These are phyloP conservation scores for Metschnikowia santaceciliae DNA, from an alignment of 805 yeast genomes.

Conservation along the genomic window DNA sequence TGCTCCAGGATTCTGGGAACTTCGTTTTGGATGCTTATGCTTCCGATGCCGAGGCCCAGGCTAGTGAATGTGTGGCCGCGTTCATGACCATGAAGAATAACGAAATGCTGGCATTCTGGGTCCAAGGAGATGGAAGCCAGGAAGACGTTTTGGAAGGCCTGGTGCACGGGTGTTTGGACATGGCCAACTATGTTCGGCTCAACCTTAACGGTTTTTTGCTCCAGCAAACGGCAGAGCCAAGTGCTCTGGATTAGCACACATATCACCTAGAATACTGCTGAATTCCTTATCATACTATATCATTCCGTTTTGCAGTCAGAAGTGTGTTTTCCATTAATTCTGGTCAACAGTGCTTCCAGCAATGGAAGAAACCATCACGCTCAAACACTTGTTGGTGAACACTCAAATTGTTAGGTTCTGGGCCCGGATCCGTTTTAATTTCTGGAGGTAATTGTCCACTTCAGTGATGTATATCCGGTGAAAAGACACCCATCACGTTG, in stretches of 20 bases:
- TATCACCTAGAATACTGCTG: too few species aligned
- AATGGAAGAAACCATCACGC: too few species aligned
- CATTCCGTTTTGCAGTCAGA: too few species aligned
- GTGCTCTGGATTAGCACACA: background rate
- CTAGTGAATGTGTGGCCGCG: slow-evolving; percentile 35
- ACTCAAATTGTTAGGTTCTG: too few species aligned
- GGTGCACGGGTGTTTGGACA: slow-evolving; percentile 42
- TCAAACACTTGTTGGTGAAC: too few species aligned
- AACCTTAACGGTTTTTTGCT: slow-evolving; percentile 45
- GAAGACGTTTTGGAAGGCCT: slow-evolving; percentile 23
- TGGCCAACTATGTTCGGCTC: slow-evolving; percentile 41
- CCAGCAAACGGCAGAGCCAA: slow-evolving; percentile 5
- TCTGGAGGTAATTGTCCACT: too few species aligned
- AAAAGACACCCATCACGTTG: too few species aligned
- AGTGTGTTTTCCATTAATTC: too few species aligned
- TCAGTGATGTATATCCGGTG: too few species aligned
- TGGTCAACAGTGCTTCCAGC: too few species aligned
- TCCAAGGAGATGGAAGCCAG: slow-evolving; percentile 29
- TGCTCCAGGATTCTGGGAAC: slow-evolving; percentile 16
- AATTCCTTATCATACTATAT: too few species aligned
- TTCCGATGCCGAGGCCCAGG: background rate
- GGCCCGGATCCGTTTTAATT: too few species aligned
- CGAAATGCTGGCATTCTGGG: slow-evolving; percentile 60
- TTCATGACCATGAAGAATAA: slow-evolving; percentile 52
- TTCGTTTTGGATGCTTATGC: slow-evolving; percentile 11